Evolutionary conservation across 1,139 yeast species (phyloP).

Genomic region (Kurtzmaniella quercitrusa): DNA sequence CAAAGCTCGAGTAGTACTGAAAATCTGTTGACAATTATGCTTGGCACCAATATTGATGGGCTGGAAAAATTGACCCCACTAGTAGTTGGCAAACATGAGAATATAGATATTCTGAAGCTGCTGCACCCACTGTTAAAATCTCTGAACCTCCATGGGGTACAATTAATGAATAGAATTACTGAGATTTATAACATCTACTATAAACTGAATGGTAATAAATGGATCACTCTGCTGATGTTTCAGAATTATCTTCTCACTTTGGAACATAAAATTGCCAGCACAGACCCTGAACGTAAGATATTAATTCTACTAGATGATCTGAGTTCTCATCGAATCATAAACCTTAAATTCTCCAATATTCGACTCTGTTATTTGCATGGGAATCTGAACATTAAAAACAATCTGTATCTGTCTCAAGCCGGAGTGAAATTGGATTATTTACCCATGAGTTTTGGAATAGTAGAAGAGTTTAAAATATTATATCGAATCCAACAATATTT

Average conservation of each 20-base stretch:
- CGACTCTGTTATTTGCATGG: constrained; percentile 41
- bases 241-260: constrained; percentile 58
- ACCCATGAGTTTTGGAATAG: constrained; percentile 64
- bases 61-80: constrained; percentile 58
- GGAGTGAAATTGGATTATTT: constrained; percentile 46
- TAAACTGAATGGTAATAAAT: constrained; percentile 57
- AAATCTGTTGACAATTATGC: constrained; percentile 54
- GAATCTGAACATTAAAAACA: constrained; percentile 34
- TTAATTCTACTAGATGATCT: constrained; percentile 57
- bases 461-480: constrained; percentile 56
- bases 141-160: constrained; percentile 6
- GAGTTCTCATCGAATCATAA: constrained; percentile 58
- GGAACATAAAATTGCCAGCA: constrained; percentile 49
- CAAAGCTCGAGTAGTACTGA: constrained; percentile 47
- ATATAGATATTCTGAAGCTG: constrained; percentile 42
- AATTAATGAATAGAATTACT: constrained; percentile 44
- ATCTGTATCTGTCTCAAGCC: constrained; percentile 15
- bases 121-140: constrained; percentile 28
- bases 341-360: constrained; percentile 51
- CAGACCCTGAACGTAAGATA: constrained; percentile 42
- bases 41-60: constrained; percentile 62
- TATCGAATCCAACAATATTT: constrained; percentile 59
- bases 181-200: constrained; percentile 50
- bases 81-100: constrained; percentile 58
- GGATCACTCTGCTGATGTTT: constrained; percentile 64